Evolutionary conservation across 805 yeast genomes (phyloP), one percentile per base, ranked within the genome.

Genomic region (Kluyveromyces siamensis): DNA sequence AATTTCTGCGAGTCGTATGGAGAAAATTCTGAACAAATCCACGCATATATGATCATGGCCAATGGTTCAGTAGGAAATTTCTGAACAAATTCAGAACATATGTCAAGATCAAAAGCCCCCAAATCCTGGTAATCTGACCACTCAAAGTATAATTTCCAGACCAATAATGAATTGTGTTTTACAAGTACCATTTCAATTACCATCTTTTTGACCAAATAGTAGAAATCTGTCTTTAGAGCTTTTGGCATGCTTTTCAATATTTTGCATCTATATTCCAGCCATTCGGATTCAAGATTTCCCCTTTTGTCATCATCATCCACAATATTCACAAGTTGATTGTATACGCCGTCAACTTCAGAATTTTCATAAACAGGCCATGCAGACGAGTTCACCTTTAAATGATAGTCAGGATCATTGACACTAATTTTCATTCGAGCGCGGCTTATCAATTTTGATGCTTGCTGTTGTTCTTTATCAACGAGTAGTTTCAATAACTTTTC

Each of bases 101-200:
- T 60, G 9, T 63, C 65, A 16, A 70, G 58, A 45, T 81, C 82
- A 44, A 84, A 60, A 2, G 74, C 73, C 9, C 69, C 65, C 6
- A 88, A 61, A 4, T 72, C 66, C 6, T 60, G 61, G 8, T 73
- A 74, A 62, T 89, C 96, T 25, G 69, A 55, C 84, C 91, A 84
- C 53, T 89, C 93, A 49, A 88, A 76, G 57, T 79, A 79, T 10
- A 82, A 59, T 37, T 74, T 72, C 96, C 96, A 90, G 1, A 89
- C 87, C 30, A 75, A 68, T 37, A 77, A 70, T 6, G 80, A 80
- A 1, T 75, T 73, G 19, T 83, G 77, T 38, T 79, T 75, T 14
- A 91, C 78, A 14, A 83, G 67, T 3, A 89, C 79, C 82, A 90
- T 78, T 36, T 84, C 95, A 13, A 79, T 81, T 0, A 80, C 78